A percentile compares a stretch with the other conserved stretches of the same genome.
Conservation (phyloP, 228 moss, liverwort and hornwort species). For the Sphagnum fallax region DNA sequence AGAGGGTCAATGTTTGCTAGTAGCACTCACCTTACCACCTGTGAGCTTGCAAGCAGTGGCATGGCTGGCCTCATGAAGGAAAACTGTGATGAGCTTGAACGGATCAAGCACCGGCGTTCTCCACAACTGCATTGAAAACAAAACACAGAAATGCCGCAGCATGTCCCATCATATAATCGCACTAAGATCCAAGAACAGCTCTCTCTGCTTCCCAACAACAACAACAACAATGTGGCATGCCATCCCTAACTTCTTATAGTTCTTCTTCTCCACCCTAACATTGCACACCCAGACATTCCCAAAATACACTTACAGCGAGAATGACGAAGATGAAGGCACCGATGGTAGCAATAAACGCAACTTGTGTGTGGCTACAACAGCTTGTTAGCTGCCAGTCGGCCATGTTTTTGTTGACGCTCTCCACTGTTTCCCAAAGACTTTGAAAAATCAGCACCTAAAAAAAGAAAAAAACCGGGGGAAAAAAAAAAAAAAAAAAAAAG, state of each 20-base stretch:
- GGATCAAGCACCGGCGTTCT: constrained; percentile 82
- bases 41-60: constrained; percentile 92
- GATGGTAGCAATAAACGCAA: constrained; percentile 72
- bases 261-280: too few relatives aligned
- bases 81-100: constrained; percentile 96
- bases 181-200: too few relatives aligned
- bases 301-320: constrained; percentile 59
- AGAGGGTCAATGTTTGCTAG: not conserved
- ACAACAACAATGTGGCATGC: too few relatives aligned
- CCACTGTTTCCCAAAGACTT: too few relatives aligned
- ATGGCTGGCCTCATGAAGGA: constrained; percentile 97
- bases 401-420: constrained; percentile 26
- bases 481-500: too few relatives aligned
- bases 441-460: too few relatives aligned
- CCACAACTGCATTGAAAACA: constrained; percentile 60
- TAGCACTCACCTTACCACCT: constrained; percentile 70
- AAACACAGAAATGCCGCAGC: not conserved
- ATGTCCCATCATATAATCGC: too few relatives aligned
- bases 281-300: too few relatives aligned
- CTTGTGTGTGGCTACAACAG: constrained; percentile 47
- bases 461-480: too few relatives aligned
- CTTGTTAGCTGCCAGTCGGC: constrained; percentile 60
- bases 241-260: too few relatives aligned
- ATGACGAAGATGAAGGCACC: constrained; percentile 87
- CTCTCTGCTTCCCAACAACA: too few relatives aligned